A percentile compares a stretch with the other conserved stretches of the same genome.
Conservation (phyloP, 208 protist genomes). For the Leishmania arabica region DNA sequence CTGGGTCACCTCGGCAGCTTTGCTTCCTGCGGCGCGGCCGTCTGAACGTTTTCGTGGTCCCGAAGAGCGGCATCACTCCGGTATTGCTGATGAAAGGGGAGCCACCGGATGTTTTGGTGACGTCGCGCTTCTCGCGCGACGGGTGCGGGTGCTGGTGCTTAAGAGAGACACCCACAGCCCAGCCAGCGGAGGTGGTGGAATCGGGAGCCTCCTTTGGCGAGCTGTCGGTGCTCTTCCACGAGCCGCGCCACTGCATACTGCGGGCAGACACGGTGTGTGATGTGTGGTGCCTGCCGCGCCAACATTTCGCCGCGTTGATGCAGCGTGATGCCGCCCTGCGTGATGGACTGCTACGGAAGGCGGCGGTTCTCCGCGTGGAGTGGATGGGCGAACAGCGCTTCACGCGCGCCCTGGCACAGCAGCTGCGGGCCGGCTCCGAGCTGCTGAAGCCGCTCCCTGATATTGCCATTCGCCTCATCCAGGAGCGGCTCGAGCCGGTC, state of each 20-base stretch:
- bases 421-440: constrained; percentile 66
- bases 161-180: neutral
- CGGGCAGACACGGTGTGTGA: constrained; percentile 75
- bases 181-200: constrained; percentile 37
- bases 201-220: constrained; percentile 83
- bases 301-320: constrained; percentile 58
- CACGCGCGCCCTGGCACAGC: constrained; percentile 55
- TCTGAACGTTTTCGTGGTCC: constrained; percentile 54
- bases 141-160: constrained; percentile 18
- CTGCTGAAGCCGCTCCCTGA: constrained; percentile 63
- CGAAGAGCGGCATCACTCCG: neutral
- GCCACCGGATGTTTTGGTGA: neutral
- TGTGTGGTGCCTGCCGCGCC: constrained; percentile 78
- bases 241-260: constrained; percentile 75
- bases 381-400: constrained; percentile 88
- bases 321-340: constrained; percentile 73
- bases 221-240: constrained; percentile 81
- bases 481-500: constrained; percentile 83
- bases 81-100: neutral
- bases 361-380: constrained; percentile 76
- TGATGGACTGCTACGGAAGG: constrained; percentile 64
- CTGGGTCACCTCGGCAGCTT: constrained; percentile 50
- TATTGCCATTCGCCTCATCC: constrained; percentile 74
- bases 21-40: constrained; percentile 81
- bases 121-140: neutral